Evolutionary conservation across 805 yeast genomes (phyloP), one percentile per base, ranked within the genome.

Genomic region (Saturnispora serradocipensis): DNA sequence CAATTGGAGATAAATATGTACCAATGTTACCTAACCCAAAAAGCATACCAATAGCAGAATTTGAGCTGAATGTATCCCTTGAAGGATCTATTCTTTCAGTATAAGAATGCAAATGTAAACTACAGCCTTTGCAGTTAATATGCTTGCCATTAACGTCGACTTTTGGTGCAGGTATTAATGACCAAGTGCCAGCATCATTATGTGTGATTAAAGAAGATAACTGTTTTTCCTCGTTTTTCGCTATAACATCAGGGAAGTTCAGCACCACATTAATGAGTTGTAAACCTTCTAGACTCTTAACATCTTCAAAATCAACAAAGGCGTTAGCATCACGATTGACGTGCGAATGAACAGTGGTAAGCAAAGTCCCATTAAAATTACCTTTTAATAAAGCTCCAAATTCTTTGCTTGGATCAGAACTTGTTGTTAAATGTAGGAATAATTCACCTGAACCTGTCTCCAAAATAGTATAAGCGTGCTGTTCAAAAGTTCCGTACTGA

Each of bases 11-110:
- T 49, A 91, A 69, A 8, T 59, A 54, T 28, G 74, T 77, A 6
- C 97, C 98, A 48, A 88, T 96, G 62, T 86, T 89, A 30, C 99
- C 99, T n/a, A 86, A 80, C n/a, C 86, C 97, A 57, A 93, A 72
- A 76, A 91, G 68, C 69, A 89, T 69, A 1, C 99, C 99, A 18
- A 84, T 74, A 0, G 98, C 98, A 9, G 96, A 84, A 0, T 87
- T 81, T 0, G 98, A 89, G 0, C 95, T 85, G 58, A 72, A 87
- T 0, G 95, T 84, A 62, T 91, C 97, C 59, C 96, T 77, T 1
- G 55, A 32, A 51, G 77, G 75, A 64, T 90, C 97, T 3, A 69
- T 68, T 56, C 97, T 75, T 65, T 91, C 97, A 1, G 97, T 90
- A 65, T 77, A 90, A 0, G 98, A 95, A 64, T 89, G 97, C 45